Percentiles rank a stretch among this genome's conserved stretches.
phyloP scores from a whole-genome alignment of 495 filamentous ascomycete genomes.

The Poronia punctata region DNA sequence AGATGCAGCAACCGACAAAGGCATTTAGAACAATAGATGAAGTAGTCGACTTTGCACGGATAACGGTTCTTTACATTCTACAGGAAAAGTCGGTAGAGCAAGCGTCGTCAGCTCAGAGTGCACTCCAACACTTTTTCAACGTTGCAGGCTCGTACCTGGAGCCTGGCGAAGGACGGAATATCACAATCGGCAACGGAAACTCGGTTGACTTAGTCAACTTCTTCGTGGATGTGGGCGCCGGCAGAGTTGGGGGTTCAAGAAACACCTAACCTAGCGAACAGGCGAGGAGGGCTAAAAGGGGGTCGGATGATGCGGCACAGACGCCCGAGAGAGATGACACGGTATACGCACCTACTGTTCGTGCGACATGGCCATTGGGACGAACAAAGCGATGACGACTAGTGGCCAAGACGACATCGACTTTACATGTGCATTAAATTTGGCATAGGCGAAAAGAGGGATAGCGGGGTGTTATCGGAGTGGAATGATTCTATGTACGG shows the following conservation, averaged over 20 bases:
- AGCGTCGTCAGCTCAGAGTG: conserved; percentile 51
- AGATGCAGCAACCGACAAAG: conserved; percentile 18
- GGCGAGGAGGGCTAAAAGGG: too few relatives aligned
- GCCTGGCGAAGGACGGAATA: conserved; percentile 29
- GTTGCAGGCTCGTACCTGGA: conserved; percentile 21
- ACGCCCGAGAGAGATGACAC: too few relatives aligned
- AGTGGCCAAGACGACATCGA: too few relatives aligned
- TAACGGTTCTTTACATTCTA: conserved; percentile 55
- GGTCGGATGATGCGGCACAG: too few relatives aligned
- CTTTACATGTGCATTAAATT: too few relatives aligned
- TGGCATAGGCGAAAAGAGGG: too few relatives aligned
- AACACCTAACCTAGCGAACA: not conserved
- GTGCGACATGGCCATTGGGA: too few relatives aligned
- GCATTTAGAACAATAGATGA: conserved; percentile 39
- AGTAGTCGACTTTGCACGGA: conserved; percentile 59
- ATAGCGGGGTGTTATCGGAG: too few relatives aligned
- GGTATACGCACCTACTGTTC: too few relatives aligned
- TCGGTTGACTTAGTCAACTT: conserved; percentile 41
- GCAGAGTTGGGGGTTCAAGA: conserved; percentile 19
- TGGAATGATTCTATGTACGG: too few relatives aligned
- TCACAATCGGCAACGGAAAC: conserved; percentile 36
- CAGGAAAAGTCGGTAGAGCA: conserved; percentile 45
- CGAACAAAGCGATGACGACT: too few relatives aligned
- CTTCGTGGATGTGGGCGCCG: conserved; percentile 30
- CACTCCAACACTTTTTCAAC: conserved; percentile 49